Evolutionary conservation across 2,329 filamentous ascomycete genomes (phyloP).

Genomic region (Macroventuria anomochaeta): DNA sequence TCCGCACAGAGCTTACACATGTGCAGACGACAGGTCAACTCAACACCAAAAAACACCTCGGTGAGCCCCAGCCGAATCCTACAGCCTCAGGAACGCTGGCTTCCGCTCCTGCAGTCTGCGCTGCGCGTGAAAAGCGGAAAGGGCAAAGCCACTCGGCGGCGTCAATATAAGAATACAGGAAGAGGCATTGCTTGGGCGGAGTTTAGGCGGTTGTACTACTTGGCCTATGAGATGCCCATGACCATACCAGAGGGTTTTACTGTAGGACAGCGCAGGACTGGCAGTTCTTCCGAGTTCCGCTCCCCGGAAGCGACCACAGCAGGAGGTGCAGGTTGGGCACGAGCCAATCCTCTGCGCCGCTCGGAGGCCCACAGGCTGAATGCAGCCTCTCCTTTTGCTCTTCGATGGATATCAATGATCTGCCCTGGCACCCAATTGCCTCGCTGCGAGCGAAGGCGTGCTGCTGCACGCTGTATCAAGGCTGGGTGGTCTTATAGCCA

Average conservation of each 20-base stretch:
- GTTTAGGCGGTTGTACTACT: neutral
- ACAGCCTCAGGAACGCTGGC: conserved; percentile 3
- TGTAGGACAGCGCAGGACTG: conserved; percentile 2
- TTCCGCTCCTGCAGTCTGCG: conserved; percentile 9
- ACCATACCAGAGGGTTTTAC: neutral
- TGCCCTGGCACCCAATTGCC: conserved; percentile 6
- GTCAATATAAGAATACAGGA: conserved; percentile 1
- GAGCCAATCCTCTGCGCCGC: conserved; percentile 19
- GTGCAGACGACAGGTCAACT: neutral
- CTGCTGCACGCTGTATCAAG: neutral
- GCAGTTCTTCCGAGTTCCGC: conserved; percentile 6
- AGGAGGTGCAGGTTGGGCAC: conserved; percentile 15
- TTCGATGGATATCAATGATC: neutral
- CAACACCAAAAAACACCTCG: conserved; percentile 3
- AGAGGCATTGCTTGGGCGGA: conserved; percentile 17
- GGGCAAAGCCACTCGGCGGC: conserved; percentile 10
- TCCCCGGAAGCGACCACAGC: conserved; percentile 2
- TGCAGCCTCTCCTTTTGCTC: conserved; percentile 17
- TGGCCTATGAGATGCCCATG: neutral
- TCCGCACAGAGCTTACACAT: too few relatives aligned
- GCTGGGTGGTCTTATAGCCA: conserved; percentile 14
- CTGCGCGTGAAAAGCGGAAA: conserved; percentile 11
- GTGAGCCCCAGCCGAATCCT: neutral
- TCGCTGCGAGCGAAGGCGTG: neutral
- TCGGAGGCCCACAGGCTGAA: conserved; percentile 22